Percentiles rank a stretch among this genome's conserved stretches.
These are phyloP conservation scores for grape (Vitis vinifera) DNA, from an alignment of 164 flowering plant species.

Conservation along the genomic window ASM3070453v1 NC_081812.1:21053501-21054000, in stretches of 20 bases:
- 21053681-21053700: constrained; percentile 65
- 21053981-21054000: too few relatives aligned
- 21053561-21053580: too few relatives aligned
- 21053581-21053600: too few relatives aligned
- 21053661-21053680: background rate
- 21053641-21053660: too few relatives aligned
- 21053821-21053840: constrained; percentile 59
- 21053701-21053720: constrained; percentile 93
- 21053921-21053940: too few relatives aligned
- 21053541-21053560: too few relatives aligned
- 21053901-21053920: constrained; percentile 1
- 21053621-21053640: too few relatives aligned
- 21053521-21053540: too few relatives aligned
- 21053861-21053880: constrained; percentile 73
- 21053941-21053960: too few relatives aligned
- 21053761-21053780: constrained; percentile 94
- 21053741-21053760: constrained; percentile 80
- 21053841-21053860: constrained; percentile 83
- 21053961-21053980: too few relatives aligned
- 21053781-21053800: constrained; percentile 84
- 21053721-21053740: constrained; percentile 92
- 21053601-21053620: too few relatives aligned
- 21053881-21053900: constrained; percentile 57
- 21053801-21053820: constrained; percentile 80
- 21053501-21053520: too few relatives aligned